A percentile compares a stretch with the other conserved stretches of the same genome.
phyloP scores from a whole-genome alignment of 2,329 filamentous ascomycete genomes.

The Fusarium sp. region DNA sequence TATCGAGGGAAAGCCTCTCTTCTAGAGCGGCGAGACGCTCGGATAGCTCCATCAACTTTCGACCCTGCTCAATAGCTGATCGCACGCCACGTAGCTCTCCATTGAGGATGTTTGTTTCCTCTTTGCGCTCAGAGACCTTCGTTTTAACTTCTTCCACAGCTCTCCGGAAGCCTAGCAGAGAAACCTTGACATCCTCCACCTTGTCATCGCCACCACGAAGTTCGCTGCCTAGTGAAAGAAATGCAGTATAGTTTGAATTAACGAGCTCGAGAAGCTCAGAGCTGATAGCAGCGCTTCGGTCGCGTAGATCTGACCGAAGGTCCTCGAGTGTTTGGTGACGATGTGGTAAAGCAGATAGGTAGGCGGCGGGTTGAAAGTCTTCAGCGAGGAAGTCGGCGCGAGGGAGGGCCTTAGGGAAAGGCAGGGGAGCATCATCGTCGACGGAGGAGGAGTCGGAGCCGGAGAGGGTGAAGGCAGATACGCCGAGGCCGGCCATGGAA shows the following conservation, averaged over 20 bases:
- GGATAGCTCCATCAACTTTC: slow-evolving; percentile 76
- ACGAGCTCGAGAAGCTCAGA: slow-evolving; percentile 93
- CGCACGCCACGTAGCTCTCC: slow-evolving; percentile 76
- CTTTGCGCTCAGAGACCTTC: slow-evolving; percentile 72
- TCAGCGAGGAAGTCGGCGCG: slow-evolving; percentile 84
- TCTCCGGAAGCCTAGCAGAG: slow-evolving; percentile 85
- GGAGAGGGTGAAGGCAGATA: slow-evolving; percentile 57
- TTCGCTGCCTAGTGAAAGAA: slow-evolving; percentile 84
- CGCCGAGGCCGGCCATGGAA: slow-evolving; percentile 48
- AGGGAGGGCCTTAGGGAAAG: slow-evolving; percentile 87
- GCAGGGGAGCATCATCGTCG: slow-evolving; percentile 78
- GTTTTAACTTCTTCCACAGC: slow-evolving; percentile 81
- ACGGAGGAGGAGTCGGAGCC: slow-evolving; percentile 57
- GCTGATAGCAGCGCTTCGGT: slow-evolving; percentile 82
- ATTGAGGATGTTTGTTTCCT: slow-evolving; percentile 73
- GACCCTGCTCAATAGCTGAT: slow-evolving; percentile 70
- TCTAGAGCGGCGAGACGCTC: slow-evolving; percentile 74
- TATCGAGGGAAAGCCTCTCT: slow-evolving; percentile 69
- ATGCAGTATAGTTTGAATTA: slow-evolving; percentile 94
- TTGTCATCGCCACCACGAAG: slow-evolving; percentile 90
- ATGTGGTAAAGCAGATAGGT: slow-evolving; percentile 83
- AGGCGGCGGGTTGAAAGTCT: slow-evolving; percentile 82
- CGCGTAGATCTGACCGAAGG: slow-evolving; percentile 85
- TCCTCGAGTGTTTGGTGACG: slow-evolving; percentile 97
- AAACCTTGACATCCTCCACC: slow-evolving; percentile 90